Evolutionary conservation across 2,329 filamentous ascomycete species (phyloP), one percentile per base, ranked within the genome.

Genomic region (Botrytis porri): DNA sequence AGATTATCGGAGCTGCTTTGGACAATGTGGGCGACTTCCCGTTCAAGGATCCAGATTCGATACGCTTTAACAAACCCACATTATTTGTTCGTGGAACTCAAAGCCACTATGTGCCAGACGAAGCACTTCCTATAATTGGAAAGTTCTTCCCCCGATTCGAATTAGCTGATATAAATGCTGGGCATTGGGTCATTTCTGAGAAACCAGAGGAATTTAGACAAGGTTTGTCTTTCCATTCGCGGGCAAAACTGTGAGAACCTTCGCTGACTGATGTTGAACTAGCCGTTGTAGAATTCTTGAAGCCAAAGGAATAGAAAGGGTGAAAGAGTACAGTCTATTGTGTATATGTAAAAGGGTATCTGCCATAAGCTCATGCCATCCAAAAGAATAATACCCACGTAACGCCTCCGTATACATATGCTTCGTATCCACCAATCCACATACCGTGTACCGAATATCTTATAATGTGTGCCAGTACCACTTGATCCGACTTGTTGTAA

Each of bases 161-260:
- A 80, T 79, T 96, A 43, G 88, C 86, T 66, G 92, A 95, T 82
- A 84, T 97, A 45, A 90, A 96, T 54, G 88, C 90, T 14, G 94
- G 94, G 0, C 94, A 97, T 81, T 97, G 94, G 94, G 84, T 97
- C 8, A 94, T 95, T 75, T 93, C 92, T n/a, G 94, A 97, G 84
- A 91, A 94, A 78, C 93, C 94, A 0, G 89, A 94, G 79, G 90
- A 86, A 16, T 97, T 97, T 77, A 88, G 90, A 80, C 84, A 88
- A 85, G 90, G 93, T 94, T 81, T 81, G 87, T 80, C 62, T 73
- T 57, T 35, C 43, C 20, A 37, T 41, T 64, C 6, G 22, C 48
- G 10, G 2, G 16, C 37, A 20, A n/a, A 29, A 66, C 3, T 39
- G 25, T 32, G 41, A 66, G 43, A 45, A 54, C 8, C 18, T 54